These are phyloP conservation scores for Ceriops zippeliana DNA, from an alignment of 345 rosid species.

Conservation along the genomic window DNA sequence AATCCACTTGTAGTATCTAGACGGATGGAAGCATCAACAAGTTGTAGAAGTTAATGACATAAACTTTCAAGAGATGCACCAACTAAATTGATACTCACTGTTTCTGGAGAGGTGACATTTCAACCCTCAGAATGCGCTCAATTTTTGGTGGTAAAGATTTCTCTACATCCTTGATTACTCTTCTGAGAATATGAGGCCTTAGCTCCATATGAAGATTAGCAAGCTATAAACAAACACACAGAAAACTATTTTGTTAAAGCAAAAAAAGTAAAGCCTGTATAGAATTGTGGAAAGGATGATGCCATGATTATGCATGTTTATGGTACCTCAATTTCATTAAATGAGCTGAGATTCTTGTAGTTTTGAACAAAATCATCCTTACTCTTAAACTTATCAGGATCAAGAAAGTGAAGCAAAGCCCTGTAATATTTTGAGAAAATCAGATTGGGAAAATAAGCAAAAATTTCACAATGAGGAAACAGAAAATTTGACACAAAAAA, in stretches of 20 bases:
- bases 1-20: conserved; percentile 98
- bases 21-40: conserved; percentile 15
- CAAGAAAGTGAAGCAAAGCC: conserved; percentile 99
- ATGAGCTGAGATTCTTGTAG: conserved; percentile 96
- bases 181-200: conserved; percentile 95
- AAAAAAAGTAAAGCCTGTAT: background rate
- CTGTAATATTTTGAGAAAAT: conserved; percentile 31
- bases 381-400: conserved; percentile 78
- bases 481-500: background rate
- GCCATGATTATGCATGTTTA: conserved; percentile 9
- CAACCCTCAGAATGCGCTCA: conserved; percentile 98
- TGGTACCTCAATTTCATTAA: conserved; percentile 86
- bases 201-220: conserved; percentile 95
- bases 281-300: background rate
- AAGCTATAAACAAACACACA: conserved; percentile 50
- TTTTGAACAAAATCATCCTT: conserved; percentile 96
- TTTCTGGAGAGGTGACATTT: conserved; percentile 99
- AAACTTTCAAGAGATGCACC: background rate
- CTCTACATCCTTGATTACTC: conserved; percentile 98
- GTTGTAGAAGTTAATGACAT: background rate
- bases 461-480: background rate
- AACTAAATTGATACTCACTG: conserved; percentile 50
- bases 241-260: conserved; percentile 2
- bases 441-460: background rate
- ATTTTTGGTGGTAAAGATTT: conserved; percentile 98